phyloP scores from a whole-genome alignment of 75 land plant species.

The Pseudotsuga menziesii region DNA sequence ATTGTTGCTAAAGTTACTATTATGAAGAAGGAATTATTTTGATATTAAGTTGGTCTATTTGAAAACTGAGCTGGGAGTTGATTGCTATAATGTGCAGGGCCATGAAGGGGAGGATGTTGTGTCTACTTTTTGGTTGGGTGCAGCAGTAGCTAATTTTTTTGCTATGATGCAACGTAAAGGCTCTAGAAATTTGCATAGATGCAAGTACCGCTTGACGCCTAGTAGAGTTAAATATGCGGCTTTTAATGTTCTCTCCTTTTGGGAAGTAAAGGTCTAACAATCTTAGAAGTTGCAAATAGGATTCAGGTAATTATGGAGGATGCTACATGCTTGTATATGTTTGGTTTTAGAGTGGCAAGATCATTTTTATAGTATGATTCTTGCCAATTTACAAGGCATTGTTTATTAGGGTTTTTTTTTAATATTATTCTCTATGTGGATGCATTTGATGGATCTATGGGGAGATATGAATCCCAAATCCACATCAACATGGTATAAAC shows the following conservation, averaged over 20 bases:
- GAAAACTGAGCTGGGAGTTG: neutral
- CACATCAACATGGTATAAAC: too few relatives aligned
- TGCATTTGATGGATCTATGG: too few relatives aligned
- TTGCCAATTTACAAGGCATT: neutral
- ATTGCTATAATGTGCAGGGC: slow-evolving; percentile 25
- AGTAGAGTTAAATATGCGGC: slow-evolving; percentile 99
- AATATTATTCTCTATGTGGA: too few relatives aligned
- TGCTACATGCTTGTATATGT: too few relatives aligned
- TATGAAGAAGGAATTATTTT: neutral
- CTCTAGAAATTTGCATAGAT: slow-evolving; percentile 47
- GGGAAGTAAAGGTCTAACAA: slow-evolving; percentile 79
- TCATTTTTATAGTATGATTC: too few relatives aligned
- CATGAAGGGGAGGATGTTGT: slow-evolving; percentile 62
- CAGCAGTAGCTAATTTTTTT: slow-evolving; percentile 90
- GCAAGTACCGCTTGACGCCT: slow-evolving; percentile 82
- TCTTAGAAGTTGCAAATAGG: slow-evolving; percentile 79
- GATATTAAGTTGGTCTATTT: neutral
- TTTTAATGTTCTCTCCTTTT: slow-evolving; percentile 94
- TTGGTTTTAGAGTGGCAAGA: too few relatives aligned
- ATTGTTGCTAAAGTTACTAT: neutral
- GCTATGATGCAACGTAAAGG: slow-evolving; percentile 86
- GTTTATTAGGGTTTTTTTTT: neutral
- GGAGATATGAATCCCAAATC: too few relatives aligned
- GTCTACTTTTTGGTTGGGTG: slow-evolving; percentile 75
- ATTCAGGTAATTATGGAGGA: slow-evolving; percentile 64